Percentiles rank a stretch among this genome's conserved stretches.
Evolutionary conservation across 164 flowering plant genomes (phyloP).

Genomic region (Cinnamomum micranthum): DNA sequence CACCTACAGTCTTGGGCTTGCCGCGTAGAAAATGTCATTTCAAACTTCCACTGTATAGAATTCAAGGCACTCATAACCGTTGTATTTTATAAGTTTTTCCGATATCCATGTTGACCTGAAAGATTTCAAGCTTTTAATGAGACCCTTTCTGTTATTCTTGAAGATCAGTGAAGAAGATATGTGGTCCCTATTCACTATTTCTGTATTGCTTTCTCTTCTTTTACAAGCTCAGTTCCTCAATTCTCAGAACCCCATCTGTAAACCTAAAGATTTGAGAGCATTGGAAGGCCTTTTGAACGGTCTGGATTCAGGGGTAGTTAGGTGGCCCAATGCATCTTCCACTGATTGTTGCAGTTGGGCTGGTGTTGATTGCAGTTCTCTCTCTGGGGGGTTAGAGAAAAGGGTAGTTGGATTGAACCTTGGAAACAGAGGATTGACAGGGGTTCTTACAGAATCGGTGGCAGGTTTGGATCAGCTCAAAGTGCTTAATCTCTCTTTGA

Average conservation of each 20-base stretch:
- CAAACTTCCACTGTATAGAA: too few relatives aligned
- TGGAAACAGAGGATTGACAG: constrained; percentile 43
- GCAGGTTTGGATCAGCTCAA: constrained; percentile 45
- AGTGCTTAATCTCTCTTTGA: constrained; percentile 60
- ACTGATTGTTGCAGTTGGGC: constrained; percentile 24
- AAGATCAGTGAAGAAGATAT: too few relatives aligned
- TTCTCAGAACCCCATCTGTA: constrained; percentile 10
- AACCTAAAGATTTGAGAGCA: constrained; percentile 12
- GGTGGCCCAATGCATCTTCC: background rate
- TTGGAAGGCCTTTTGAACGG: constrained; percentile 25
- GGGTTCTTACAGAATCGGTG: constrained; percentile 45
- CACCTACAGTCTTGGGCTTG: too few relatives aligned
- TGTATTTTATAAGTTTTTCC: too few relatives aligned
- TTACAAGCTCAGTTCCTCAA: constrained; percentile 5
- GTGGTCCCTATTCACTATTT: too few relatives aligned
- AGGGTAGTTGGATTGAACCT: constrained; percentile 45
- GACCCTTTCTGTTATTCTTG: too few relatives aligned
- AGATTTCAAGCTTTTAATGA: too few relatives aligned
- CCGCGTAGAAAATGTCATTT: too few relatives aligned
- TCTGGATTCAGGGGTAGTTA: background rate
- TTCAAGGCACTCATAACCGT: too few relatives aligned
- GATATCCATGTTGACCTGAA: too few relatives aligned
- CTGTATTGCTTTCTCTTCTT: background rate
- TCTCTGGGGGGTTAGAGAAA: constrained; percentile 30
- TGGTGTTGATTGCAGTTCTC: constrained; percentile 54